Evolutionary conservation across 306 rosid species (phyloP), one percentile per base, ranked within the genome.

Genomic region (Vicia sativa): DNA sequence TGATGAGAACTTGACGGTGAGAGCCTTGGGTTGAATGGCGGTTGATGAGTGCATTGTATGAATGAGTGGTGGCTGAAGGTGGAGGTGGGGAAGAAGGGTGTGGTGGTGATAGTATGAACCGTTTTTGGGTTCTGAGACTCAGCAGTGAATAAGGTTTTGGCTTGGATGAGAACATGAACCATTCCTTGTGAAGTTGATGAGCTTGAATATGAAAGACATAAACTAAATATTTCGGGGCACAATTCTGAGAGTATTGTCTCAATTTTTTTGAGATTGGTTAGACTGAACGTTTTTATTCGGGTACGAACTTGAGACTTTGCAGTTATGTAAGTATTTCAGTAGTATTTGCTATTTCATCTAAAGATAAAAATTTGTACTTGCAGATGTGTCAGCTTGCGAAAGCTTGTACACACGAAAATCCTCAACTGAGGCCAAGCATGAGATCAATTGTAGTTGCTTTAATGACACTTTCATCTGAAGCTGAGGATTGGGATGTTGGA

Each of bases 351-450:
- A 31, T 31, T 31, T 6, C 2, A 9, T 34, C 2, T 34, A 7
- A 34, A 34, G 38, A 34, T 34, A 34, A 34, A 34, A 34, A 7
- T 1, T 7, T 39, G 9, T 42, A 9, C 10, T 16, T 78, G 78
- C 80, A 89, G 91, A 79, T 83, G 86, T 86, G 81, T 21, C 89
- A 79, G 37, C 85, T 89, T 41, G 93, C 89, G 8, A 87, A 70
- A 74, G 92, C 86, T 56, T 85, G 91, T 74, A 87, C 96, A 62
- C 90, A 89, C 65, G 91, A 83, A 56, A 81, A 80, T 62, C 91
- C 92, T 62, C 92, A 87, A 69, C 77, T 85, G 9, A 87, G 96
- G 82, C 96, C 92, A 83, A 89, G 82, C 89, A 87, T 87, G 96
- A 85, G 96, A 69, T 87, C 96, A 34, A 83, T 83, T 56, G 91